These are phyloP conservation scores for Paecilomyces variotii DNA, from an alignment of 2,329 filamentous ascomycete species.

Conservation along the genomic window DNA sequence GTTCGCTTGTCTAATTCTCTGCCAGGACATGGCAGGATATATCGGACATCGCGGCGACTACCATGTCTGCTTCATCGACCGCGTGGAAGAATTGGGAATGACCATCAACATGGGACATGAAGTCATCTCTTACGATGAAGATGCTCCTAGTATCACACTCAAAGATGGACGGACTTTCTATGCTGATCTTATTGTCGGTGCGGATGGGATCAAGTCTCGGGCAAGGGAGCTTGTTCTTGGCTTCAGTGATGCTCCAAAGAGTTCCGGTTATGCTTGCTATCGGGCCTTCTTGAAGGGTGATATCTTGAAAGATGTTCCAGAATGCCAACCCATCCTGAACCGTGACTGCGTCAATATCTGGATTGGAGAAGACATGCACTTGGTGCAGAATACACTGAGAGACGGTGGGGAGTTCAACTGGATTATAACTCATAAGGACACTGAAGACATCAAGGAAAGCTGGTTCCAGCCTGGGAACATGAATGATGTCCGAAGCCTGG, in stretches of 20 bases:
- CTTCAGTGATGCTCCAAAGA: constrained; percentile 2
- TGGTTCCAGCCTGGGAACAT: constrained; percentile 6
- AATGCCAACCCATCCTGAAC: constrained; percentile 37
- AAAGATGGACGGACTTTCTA: constrained; percentile 4
- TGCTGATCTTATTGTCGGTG: constrained; percentile 13
- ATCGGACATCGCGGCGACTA: constrained; percentile 7
- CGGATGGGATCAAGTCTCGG: constrained; percentile 15
- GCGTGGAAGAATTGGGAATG: constrained; percentile 3
- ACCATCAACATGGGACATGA: constrained; percentile 6
- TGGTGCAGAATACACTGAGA: constrained; percentile 45
- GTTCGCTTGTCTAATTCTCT: neutral
- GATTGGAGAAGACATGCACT: constrained; percentile 35
- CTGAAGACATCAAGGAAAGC: constrained; percentile 7
- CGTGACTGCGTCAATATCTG: constrained; percentile 42
- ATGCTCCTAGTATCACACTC: constrained; percentile 12
- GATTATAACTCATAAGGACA: constrained; percentile 46
- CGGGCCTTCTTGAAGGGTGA: constrained; percentile 6
- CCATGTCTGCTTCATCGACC: constrained; percentile 4
- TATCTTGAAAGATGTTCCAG: constrained; percentile 3
- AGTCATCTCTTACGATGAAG: constrained; percentile 4
- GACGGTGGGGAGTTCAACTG: constrained; percentile 45
- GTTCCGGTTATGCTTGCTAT: constrained; percentile 5
- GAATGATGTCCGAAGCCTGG: constrained; percentile 5
- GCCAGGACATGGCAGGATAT: constrained; percentile 2
- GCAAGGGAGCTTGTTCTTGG: constrained; percentile 10